Evolutionary conservation across 371 early-diverging fungal genomes (phyloP).

Genomic region (Rhizopus sp.): DNA sequence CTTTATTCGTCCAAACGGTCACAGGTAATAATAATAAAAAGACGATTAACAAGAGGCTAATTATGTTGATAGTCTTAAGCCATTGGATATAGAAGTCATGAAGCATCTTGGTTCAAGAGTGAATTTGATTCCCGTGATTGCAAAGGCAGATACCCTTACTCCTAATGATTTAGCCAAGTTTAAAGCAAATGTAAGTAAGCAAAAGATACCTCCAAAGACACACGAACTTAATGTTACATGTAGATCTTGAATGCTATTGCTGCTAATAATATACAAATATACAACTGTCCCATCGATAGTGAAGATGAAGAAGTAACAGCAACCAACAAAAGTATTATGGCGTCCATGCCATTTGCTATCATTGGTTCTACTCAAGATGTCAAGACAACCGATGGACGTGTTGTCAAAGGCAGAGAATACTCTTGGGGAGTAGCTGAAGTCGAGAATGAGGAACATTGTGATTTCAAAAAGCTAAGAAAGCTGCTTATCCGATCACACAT

Average conservation of each 20-base stretch:
- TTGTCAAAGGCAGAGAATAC: constrained; percentile 87
- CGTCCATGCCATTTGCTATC: constrained; percentile 94
- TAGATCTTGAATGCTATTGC: constrained; percentile 75
- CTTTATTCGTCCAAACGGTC: constrained; percentile 88
- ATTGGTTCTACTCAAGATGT: constrained; percentile 91
- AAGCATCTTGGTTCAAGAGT: constrained; percentile 76
- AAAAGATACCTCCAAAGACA: background rate
- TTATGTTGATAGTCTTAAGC: constrained; percentile 74
- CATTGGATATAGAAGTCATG: constrained; percentile 92
- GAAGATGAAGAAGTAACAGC: constrained; percentile 79
- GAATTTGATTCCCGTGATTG: constrained; percentile 87
- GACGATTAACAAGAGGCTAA: background rate
- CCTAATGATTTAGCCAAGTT: constrained; percentile 76
- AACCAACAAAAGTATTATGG: constrained; percentile 79
- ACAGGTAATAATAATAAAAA: constrained; percentile 54
- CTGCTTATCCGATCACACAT: constrained; percentile 91
- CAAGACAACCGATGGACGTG: constrained; percentile 66
- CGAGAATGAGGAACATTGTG: constrained; percentile 88
- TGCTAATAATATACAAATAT: constrained; percentile 75
- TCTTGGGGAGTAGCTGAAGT: constrained; percentile 94
- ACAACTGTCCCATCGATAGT: constrained; percentile 75
- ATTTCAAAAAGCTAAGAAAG: constrained; percentile 92
- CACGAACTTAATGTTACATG: background rate
- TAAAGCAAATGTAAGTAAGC: constrained; percentile 65
- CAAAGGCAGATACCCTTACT: constrained; percentile 71